phyloP scores from a whole-genome alignment of 2,329 filamentous ascomycete species.

The Aspergillus tubingensis region DNA sequence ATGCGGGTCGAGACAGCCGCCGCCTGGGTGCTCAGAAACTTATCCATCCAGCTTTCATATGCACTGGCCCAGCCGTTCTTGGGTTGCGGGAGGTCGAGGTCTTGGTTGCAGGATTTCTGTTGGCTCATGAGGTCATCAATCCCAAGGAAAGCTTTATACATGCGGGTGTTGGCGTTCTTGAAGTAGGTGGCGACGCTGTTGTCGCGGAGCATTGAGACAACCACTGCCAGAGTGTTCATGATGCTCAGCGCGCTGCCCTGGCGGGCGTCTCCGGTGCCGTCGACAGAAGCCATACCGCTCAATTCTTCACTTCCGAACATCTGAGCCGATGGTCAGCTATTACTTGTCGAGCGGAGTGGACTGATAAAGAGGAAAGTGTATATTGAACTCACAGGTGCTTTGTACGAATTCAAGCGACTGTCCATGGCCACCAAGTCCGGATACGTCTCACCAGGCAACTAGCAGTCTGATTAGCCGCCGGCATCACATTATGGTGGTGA shows the following conservation, averaged over 20 bases:
- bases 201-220: slow-evolving; percentile 3
- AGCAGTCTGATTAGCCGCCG: neutral
- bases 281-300: neutral
- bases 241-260: neutral
- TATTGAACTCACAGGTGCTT: neutral
- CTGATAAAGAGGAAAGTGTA: neutral
- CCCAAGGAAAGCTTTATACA: slow-evolving; percentile 2
- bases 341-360: accelerated
- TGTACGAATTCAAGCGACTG: neutral
- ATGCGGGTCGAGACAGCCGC: neutral
- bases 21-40: slow-evolving; percentile 1
- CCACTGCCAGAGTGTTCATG: slow-evolving; percentile 4
- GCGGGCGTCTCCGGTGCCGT: neutral
- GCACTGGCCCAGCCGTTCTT: neutral
- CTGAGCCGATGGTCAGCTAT: neutral
- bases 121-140: neutral
- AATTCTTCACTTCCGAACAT: neutral
- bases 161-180: slow-evolving; percentile 4
- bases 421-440: neutral
- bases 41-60: slow-evolving; percentile 1
- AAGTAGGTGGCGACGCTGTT: slow-evolving; percentile 1
- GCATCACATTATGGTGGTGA: neutral
- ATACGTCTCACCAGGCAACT: slow-evolving; percentile 1
- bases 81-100: neutral
- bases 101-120: neutral